Conservation (phyloP, 192 early-diverging fungal genomes). For the Entomortierella beljakovae region DNA sequence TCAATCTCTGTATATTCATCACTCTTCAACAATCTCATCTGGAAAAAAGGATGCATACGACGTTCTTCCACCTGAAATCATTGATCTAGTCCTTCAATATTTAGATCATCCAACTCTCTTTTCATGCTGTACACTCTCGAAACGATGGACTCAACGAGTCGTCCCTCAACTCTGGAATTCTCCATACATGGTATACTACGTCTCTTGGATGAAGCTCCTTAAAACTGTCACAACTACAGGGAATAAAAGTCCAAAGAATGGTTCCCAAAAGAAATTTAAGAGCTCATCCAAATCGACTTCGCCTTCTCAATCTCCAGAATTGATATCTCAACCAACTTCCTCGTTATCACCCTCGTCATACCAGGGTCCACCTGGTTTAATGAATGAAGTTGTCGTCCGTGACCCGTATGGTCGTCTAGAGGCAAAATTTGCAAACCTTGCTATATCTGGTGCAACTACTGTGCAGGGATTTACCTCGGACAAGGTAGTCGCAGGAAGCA, state of each 20-base stretch:
- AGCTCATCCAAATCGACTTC: neutral
- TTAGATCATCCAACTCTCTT: conserved; percentile 13
- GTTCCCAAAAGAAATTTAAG: neutral
- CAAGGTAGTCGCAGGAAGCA: neutral
- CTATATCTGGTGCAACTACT: neutral
- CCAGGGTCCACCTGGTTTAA: neutral
- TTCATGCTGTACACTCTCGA: conserved; percentile 20
- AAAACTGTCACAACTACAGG: conserved; percentile 1
- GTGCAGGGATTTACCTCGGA: neutral
- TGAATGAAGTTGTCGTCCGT: neutral
- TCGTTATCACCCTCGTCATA: neutral
- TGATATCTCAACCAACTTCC: neutral
- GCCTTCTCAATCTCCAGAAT: neutral
- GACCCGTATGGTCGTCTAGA: conserved; percentile 4
- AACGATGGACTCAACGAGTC: conserved; percentile 22
- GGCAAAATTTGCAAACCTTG: neutral
- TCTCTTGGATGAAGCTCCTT: conserved; percentile 32
- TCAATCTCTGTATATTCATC: no score
- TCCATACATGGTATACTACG: conserved; percentile 38
- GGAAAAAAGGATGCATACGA: conserved; percentile 18
- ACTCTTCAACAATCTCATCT: neutral
- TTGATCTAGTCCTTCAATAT: conserved; percentile 13
- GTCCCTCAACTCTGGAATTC: conserved; percentile 39
- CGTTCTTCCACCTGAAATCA: conserved; percentile 23
- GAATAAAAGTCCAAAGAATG: neutral